Evolutionary conservation across 1,284 basidiomycete genomes (phyloP), one percentile per base, ranked within the genome.

Genomic region (Trichosporon ovoides): DNA sequence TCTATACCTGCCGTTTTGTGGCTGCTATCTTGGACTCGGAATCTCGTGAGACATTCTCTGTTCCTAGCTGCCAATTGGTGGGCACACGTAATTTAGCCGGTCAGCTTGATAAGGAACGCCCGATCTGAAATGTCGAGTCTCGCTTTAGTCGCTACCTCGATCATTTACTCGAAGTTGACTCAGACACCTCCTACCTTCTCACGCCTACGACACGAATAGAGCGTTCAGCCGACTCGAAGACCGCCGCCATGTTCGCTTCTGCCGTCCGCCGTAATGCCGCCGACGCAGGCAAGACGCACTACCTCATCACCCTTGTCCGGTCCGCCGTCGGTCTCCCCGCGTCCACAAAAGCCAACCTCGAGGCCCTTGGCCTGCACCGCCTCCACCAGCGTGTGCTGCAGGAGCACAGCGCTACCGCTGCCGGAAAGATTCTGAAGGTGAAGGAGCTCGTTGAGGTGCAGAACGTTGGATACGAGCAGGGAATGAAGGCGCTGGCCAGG

Each of bases 361-460:
- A 74, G 50, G 70, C 77, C 10, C 66, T 82, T 9, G 80, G 80
- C 0, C 69, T 81, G 36, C 70, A 71, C 61, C 70, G 75, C 64
- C 71, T 80, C 62, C 72, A 80, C 60, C 75, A 79, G 64, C 75
- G 73, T 19, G 78, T 81, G 13, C 74, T 81, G 56, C 78, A 78
- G 31, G 74, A 73, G 7, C 77, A 78, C 50, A 38, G 66, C 66
- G 1, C 65, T 68, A 12, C 70, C 2, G 68, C 70, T 24, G 80
- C 80, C 2, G 81, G 81, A 24, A 71, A 77, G 57, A 79, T 82
- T 35, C 67, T 82, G 18, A 69, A 66, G 20, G 78, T 82, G 51
- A 82, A 82, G 72, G 81, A 82, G 71, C 66, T 82, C 49, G 78
- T 82, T 10, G 69, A 75, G 34, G 81, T 82, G 28, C 71, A 75